Conservation (phyloP, 1,284 basidiomycete species). For the Rhodotorula sp. region DNA sequence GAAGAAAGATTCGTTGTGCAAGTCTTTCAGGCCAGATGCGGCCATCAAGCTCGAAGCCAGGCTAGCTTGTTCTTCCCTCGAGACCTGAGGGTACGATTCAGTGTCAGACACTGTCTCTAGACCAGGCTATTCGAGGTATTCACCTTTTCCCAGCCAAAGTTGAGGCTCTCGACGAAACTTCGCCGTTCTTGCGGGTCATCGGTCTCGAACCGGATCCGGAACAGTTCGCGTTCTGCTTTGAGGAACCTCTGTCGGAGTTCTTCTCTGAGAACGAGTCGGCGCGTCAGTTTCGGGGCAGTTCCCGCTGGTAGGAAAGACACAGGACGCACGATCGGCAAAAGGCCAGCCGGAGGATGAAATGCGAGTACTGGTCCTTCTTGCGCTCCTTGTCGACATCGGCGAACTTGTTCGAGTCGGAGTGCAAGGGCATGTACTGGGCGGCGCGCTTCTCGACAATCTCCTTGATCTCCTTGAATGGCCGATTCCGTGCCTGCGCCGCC, state of each 20-base stretch:
- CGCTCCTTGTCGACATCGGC: conserved; percentile 60
- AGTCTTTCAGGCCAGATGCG: conserved; percentile 48
- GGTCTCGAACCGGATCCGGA: conserved; percentile 76
- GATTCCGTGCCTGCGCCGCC: conserved; percentile 79
- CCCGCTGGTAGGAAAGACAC: neutral
- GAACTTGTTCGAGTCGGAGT: conserved; percentile 58
- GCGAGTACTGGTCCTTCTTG: conserved; percentile 82
- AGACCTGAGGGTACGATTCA: conserved; percentile 54
- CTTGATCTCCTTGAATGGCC: conserved; percentile 72
- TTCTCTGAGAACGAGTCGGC: conserved; percentile 60
- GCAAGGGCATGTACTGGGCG: conserved; percentile 70
- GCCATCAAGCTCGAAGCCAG: conserved; percentile 56
- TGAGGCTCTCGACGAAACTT: conserved; percentile 69
- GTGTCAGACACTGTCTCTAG: no score
- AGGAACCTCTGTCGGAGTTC: conserved; percentile 86
- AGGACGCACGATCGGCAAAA: conserved; percentile 87
- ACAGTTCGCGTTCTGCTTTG: conserved; percentile 82
- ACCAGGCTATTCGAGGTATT: conserved; percentile 39
- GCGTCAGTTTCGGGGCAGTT: neutral
- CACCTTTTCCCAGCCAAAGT: conserved; percentile 75
- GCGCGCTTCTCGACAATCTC: conserved; percentile 61
- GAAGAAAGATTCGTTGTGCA: conserved; percentile 61
- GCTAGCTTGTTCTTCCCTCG: conserved; percentile 59
- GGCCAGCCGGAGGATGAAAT: conserved; percentile 91
- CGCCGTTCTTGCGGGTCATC: conserved; percentile 64